These are phyloP conservation scores for Lentinula sp. DNA, from an alignment of 768 basidiomycete species.

Conservation along the genomic window DNA sequence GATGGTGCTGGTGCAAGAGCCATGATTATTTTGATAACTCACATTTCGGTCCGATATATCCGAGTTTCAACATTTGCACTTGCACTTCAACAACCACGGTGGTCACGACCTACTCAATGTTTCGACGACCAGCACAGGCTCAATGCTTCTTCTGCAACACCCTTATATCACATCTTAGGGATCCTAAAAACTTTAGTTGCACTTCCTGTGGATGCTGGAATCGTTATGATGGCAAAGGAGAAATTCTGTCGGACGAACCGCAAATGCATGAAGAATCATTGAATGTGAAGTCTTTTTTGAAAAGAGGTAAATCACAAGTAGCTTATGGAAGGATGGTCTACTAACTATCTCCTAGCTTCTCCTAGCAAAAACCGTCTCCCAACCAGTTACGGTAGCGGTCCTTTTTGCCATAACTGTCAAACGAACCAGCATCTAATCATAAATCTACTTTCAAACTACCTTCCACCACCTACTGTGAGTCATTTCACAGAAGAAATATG, in stretches of 20 bases:
- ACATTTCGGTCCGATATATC: not conserved
- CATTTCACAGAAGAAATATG: not conserved
- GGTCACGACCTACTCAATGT: conserved; percentile 28
- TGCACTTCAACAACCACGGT: conserved; percentile 7
- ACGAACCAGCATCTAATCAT: conserved; percentile 89
- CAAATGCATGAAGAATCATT: conserved; percentile 81
- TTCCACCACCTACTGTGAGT: conserved; percentile 72
- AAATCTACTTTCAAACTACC: conserved; percentile 85
- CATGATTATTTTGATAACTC: conserved; percentile 18
- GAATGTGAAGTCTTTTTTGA: conserved; percentile 65
- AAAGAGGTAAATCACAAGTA: conserved; percentile 46
- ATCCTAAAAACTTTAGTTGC: conserved; percentile 59
- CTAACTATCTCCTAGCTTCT: conserved; percentile 38
- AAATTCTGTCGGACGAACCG: conserved; percentile 80
- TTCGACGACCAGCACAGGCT: conserved; percentile 44
- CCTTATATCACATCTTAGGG: conserved; percentile 30
- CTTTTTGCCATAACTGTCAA: conserved; percentile 84
- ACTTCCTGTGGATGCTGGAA: conserved; percentile 70
- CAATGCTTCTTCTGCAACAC: conserved; percentile 75
- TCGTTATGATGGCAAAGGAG: conserved; percentile 61
- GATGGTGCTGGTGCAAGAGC: conserved; percentile 38
- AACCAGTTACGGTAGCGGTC: conserved; percentile 47
- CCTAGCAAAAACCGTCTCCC: conserved; percentile 67
- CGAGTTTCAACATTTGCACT: not conserved
- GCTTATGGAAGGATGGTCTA: not conserved